phyloP scores from a whole-genome alignment of 768 basidiomycete genomes.

The Rhizopogon rudus region DNA sequence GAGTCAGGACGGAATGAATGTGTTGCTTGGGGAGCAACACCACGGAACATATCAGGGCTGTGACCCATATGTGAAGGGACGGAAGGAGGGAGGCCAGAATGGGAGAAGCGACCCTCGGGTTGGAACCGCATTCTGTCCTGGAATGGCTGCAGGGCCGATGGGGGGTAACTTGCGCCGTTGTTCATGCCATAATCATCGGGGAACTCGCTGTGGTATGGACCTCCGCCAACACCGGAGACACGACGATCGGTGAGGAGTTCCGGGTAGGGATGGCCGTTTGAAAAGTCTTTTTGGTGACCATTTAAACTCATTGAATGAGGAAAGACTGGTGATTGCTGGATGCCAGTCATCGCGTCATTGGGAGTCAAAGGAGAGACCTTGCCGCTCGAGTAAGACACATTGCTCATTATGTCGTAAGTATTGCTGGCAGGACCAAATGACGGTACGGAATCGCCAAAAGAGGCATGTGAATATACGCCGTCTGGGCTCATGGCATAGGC shows the following conservation, averaged over 20 bases:
- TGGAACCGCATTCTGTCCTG: constrained; percentile 57
- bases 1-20: constrained; percentile 53
- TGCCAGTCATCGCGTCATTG: constrained; percentile 52
- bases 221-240: constrained; percentile 38
- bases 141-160: constrained; percentile 51
- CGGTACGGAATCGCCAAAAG: constrained; percentile 57
- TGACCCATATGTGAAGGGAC: constrained; percentile 49
- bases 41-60: constrained; percentile 53
- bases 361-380: constrained; percentile 76
- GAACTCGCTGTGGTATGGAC: constrained; percentile 54
- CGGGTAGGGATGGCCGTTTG: constrained; percentile 44
- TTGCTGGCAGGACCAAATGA: constrained; percentile 50
- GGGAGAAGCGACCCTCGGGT: constrained; percentile 48
- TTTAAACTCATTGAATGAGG: constrained; percentile 35
- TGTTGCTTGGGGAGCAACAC: constrained; percentile 69
- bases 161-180: constrained; percentile 41
- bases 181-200: constrained; percentile 58
- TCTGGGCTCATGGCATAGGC: constrained; percentile 52
- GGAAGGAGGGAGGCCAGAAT: constrained; percentile 34
- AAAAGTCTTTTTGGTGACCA: constrained; percentile 49
- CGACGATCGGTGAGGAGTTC: constrained; percentile 60
- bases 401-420: constrained; percentile 63
- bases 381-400: constrained; percentile 58
- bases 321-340: constrained; percentile 54
- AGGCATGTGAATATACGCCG: constrained; percentile 50